phyloP scores from a whole-genome alignment of 1,284 basidiomycete species.

The Tetrapyrgos nigripes region DNA sequence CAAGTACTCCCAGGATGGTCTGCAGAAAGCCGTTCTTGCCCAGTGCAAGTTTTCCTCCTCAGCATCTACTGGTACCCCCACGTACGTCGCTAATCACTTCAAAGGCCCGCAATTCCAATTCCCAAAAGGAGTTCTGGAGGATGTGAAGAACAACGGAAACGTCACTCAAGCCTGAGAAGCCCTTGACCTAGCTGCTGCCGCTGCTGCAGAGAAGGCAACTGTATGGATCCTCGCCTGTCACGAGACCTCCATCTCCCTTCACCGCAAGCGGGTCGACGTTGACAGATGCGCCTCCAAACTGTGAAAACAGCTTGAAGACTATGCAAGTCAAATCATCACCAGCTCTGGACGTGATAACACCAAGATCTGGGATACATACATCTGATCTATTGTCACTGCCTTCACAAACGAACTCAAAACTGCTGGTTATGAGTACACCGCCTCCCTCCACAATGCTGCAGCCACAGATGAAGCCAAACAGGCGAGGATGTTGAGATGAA shows the following conservation, averaged over 20 bases:
- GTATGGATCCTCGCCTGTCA: not conserved
- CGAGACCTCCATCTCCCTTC: not conserved
- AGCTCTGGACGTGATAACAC: not conserved
- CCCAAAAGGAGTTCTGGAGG: not conserved
- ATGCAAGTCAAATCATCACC: not conserved
- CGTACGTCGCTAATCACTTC: not conserved
- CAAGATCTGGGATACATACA: not conserved
- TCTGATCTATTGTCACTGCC: not conserved
- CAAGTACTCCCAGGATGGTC: not conserved
- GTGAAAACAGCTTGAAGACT: not conserved
- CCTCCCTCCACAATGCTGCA: not conserved
- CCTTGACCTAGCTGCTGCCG: not conserved
- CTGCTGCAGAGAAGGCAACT: not conserved
- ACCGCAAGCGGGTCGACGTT: not conserved
- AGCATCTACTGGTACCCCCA: not conserved
- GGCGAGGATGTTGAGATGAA: slow-evolving; percentile 16
- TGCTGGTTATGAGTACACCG: slow-evolving; percentile 12
- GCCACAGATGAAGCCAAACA: slow-evolving; percentile 1
- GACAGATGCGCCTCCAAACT: not conserved
- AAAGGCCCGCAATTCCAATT: slow-evolving; percentile 12
- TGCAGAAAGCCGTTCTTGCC: not conserved
- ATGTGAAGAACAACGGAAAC: not conserved
- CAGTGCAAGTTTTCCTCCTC: not conserved
- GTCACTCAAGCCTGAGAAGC: not conserved
- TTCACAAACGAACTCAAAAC: slow-evolving; percentile 7